These are phyloP conservation scores for Podila epigama DNA, from an alignment of 192 early-diverging fungal genomes.

Conservation along the genomic window DNA sequence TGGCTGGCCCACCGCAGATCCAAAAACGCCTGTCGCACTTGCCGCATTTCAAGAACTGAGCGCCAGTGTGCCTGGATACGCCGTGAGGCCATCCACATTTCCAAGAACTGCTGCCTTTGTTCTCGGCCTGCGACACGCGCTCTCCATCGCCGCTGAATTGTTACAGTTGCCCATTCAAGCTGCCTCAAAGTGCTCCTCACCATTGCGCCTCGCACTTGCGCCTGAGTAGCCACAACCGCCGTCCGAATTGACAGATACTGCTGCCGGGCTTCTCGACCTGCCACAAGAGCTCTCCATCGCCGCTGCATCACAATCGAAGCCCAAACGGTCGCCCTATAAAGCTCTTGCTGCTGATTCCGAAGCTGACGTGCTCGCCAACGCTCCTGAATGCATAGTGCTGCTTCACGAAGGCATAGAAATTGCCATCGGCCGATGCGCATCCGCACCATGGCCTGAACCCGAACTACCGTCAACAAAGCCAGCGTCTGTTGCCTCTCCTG, in stretches of 20 bases:
- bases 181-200: constrained; percentile 15
- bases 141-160: constrained; percentile 27
- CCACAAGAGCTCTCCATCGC: constrained; percentile 24
- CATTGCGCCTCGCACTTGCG: constrained; percentile 22
- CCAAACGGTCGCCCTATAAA: constrained; percentile 1
- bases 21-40: constrained; percentile 12
- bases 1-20: constrained; percentile 25
- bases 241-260: constrained; percentile 12
- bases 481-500: constrained; percentile 8
- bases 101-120: constrained; percentile 16
- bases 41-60: constrained; percentile 10
- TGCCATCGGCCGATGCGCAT: constrained; percentile 15
- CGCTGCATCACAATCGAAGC: constrained; percentile 30
- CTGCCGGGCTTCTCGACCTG: constrained; percentile 17
- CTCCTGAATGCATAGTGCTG: constrained; percentile 24
- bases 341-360: constrained; percentile 8
- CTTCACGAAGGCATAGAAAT: constrained; percentile 13
- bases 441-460: constrained; percentile 27
- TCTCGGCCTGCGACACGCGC: constrained; percentile 6
- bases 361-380: constrained; percentile 32
- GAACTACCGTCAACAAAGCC: constrained; percentile 23
- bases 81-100: constrained; percentile 20
- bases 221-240: constrained; percentile 17
- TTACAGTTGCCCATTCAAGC: constrained; percentile 17
- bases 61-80: constrained; percentile 27